Base-by-base conservation (phyloP, 148 eudicot species). In the Camellia lanceoleosa region DNA sequence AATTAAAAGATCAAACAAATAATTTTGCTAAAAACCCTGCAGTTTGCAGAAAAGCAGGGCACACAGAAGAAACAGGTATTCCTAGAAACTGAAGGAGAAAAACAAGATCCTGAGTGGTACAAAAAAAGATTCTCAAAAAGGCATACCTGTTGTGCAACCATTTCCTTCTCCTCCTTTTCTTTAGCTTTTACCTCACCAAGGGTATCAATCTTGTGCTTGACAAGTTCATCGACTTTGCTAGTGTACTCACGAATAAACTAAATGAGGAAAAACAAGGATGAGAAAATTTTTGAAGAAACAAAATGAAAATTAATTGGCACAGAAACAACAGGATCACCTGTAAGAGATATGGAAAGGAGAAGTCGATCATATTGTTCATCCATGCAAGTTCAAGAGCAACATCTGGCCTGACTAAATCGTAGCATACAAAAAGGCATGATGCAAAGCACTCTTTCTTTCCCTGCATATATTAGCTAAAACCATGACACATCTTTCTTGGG, bases 391-490 rank as follows among this genome's bases (percentile, higher is more conserved):
- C 98, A 80, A 94, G 87, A 3, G 88, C 98, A 49, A 94, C 97
- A 83, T 94, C 98, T 10, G 97, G 83, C 59, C 98, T 90, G 20
- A 94, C 91, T 69, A 92, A 82, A 84, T 91, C 98, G 44, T 94
- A 94, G 65, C 94, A 94, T 55, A 92, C 98, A 75, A 92, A 94
- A 14, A 94, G 94, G 84, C 98, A 94, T 19, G 97, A 91, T 0
- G 98, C 97, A 78, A 94, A 94, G 78, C 98, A 94, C 81, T 94
- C 97, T 85, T 94, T 94, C 92, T 92, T 94, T 76, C 98, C 97
- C 98, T 94, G 91, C 85, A 90, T 49, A 49, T 49, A 49, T 49
- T 49, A 49, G 6, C 52, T 7, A 49, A 49, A 49, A 49, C 5
- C 52, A 49, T 49, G 52, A 49, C 52, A 49, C 52, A 49, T 49